These are phyloP conservation scores for Plantago elongata DNA, from an alignment of 257 asterid species.

Conservation along the genomic window DNA sequence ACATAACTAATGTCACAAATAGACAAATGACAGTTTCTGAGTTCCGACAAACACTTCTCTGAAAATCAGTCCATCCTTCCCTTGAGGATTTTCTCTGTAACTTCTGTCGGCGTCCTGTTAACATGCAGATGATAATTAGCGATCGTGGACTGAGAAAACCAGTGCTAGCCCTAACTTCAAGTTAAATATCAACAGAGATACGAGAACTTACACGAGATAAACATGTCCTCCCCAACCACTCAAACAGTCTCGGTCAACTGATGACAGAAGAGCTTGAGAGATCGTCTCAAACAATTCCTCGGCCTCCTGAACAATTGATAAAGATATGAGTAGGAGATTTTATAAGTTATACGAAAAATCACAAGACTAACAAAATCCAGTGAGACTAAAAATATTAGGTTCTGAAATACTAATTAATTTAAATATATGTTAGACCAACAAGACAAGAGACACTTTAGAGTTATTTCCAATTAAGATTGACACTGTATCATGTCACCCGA, in stretches of 20 bases:
- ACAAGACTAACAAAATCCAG: no score
- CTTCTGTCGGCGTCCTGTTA: conserved; percentile 90
- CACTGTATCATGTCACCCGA: not conserved
- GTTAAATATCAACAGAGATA: not conserved
- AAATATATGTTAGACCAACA: not conserved
- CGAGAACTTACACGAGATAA: conserved; percentile 68
- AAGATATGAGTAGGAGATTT: not conserved
- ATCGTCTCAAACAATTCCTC: conserved; percentile 90
- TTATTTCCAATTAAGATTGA: conserved; percentile 6
- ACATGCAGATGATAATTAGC: conserved; percentile 5
- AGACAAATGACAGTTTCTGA: conserved; percentile 1
- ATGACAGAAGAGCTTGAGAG: conserved; percentile 84
- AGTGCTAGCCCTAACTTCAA: not conserved
- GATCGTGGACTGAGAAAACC: not conserved
- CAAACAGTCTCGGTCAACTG: conserved; percentile 91
- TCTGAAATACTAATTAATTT: not conserved
- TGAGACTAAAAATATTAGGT: no score
- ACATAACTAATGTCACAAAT: conserved; percentile 13
- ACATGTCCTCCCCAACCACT: conserved; percentile 99
- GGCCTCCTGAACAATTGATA: conserved; percentile 47
- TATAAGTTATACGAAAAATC: no score
- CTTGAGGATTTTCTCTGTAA: conserved; percentile 79
- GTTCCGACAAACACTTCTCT: not conserved
- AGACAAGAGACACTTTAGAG: not conserved
- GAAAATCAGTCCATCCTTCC: conserved; percentile 76